Evolutionary conservation across 2,329 filamentous ascomycete species (phyloP).

Genomic region (Dryadomyces quercus-mongolicae): DNA sequence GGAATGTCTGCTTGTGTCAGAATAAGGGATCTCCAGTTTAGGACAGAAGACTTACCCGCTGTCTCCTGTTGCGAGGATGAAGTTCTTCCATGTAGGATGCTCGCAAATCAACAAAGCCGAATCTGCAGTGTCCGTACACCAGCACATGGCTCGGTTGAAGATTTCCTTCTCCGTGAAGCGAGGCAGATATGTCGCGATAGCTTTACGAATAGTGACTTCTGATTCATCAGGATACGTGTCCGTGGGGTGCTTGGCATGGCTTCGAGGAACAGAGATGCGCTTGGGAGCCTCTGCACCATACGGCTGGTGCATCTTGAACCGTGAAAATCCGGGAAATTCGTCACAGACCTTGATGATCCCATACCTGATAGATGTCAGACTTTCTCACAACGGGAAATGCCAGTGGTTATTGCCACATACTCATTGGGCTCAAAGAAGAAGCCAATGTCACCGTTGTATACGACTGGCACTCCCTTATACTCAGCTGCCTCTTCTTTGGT

Average conservation of each 20-base stretch:
- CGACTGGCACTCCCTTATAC: slow-evolving; percentile 29
- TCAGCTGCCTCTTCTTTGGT: slow-evolving; percentile 24
- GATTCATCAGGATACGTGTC: slow-evolving; percentile 24
- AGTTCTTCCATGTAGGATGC: slow-evolving; percentile 28
- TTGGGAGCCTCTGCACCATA: slow-evolving; percentile 18
- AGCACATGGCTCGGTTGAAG: slow-evolving; percentile 5
- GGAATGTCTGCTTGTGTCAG: background rate
- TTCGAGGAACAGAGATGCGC: slow-evolving; percentile 21
- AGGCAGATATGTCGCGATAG: slow-evolving; percentile 4
- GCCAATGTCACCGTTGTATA: slow-evolving; percentile 33
- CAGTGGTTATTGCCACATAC: slow-evolving; percentile 5
- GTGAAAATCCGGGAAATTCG: slow-evolving; percentile 27
- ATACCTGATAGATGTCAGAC: slow-evolving; percentile 2
- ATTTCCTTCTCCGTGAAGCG: background rate
- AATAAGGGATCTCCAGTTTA: background rate
- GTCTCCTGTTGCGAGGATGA: slow-evolving; percentile 43
- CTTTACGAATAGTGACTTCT: slow-evolving; percentile 7
- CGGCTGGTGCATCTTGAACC: slow-evolving; percentile 21
- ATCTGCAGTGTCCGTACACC: slow-evolving; percentile 7
- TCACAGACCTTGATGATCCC: slow-evolving; percentile 26
- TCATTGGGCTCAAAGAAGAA: slow-evolving; percentile 37
- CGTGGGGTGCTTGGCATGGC: slow-evolving; percentile 23
- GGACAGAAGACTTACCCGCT: slow-evolving; percentile 27
- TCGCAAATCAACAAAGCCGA: slow-evolving; percentile 20
- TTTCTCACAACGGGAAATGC: background rate